Evolutionary conservation across 2,329 filamentous ascomycete genomes (phyloP).

Genomic region (Phoma herbarum): DNA sequence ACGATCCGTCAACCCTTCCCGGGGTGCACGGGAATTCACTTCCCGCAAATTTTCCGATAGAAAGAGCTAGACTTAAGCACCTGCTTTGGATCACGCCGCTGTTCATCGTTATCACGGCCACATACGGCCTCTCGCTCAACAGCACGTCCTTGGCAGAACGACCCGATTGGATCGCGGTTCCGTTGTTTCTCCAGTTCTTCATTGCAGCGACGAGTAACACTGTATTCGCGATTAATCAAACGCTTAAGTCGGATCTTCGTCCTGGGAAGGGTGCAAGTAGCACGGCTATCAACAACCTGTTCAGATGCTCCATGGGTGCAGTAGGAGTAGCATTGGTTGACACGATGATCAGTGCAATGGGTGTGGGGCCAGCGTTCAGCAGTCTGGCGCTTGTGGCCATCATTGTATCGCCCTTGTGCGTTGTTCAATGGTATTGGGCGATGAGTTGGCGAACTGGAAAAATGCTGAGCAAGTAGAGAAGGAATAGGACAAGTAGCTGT

Average conservation of each 20-base stretch:
- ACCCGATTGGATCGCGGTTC: constrained; percentile 25
- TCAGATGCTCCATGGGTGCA: constrained; percentile 69
- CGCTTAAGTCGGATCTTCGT: constrained; percentile 70
- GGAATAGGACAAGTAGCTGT: too few relatives aligned
- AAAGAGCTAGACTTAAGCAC: background rate
- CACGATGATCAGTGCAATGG: constrained; percentile 65
- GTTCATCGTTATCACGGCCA: background rate
- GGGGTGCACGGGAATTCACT: background rate
- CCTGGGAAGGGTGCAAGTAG: constrained; percentile 68
- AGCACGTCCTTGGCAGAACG: constrained; percentile 33
- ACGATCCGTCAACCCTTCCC: background rate
- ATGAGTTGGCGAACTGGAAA: too few relatives aligned
- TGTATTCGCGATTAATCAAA: constrained; percentile 65
- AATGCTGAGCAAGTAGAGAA: too few relatives aligned
- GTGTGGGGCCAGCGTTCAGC: constrained; percentile 62
- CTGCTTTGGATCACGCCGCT: background rate
- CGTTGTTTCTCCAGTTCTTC: constrained; percentile 36
- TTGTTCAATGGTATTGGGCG: background rate
- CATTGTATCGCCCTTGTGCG: background rate
- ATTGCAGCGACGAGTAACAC: constrained; percentile 49
- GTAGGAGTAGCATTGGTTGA: constrained; percentile 67
- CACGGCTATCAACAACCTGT: constrained; percentile 70
- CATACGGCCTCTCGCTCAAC: constrained; percentile 33
- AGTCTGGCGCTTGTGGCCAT: constrained; percentile 20
- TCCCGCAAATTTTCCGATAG: background rate